Conservation (phyloP, 2,329 filamentous ascomycete species). For the Aspergillus pseudonomiae region DNA sequence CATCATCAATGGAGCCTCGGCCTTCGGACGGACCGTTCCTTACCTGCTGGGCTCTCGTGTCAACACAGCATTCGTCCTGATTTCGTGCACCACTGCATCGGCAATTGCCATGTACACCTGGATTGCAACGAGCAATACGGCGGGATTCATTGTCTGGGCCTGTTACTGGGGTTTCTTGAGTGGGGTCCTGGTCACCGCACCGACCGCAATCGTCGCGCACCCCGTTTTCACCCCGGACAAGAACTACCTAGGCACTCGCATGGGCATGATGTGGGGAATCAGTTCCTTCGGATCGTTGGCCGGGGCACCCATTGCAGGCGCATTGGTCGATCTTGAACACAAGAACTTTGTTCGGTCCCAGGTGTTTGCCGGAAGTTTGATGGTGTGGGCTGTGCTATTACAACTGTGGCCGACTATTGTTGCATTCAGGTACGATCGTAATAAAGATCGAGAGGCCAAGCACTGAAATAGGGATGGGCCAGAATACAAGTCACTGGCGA, state of each 20-base stretch:
- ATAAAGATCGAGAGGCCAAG: background rate
- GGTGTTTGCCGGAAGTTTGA: conserved; percentile 37
- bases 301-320: conserved; percentile 36
- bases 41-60: conserved; percentile 43
- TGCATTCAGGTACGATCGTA: conserved; percentile 26
- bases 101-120: conserved; percentile 38
- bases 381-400: conserved; percentile 31
- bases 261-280: conserved; percentile 41
- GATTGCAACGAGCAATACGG: conserved; percentile 26
- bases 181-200: conserved; percentile 34
- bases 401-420: conserved; percentile 32
- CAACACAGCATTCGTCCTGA: conserved; percentile 29
- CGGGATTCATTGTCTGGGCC: conserved; percentile 35
- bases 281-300: conserved; percentile 35
- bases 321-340: conserved; percentile 31
- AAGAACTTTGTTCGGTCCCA: conserved; percentile 33
- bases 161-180: conserved; percentile 37
- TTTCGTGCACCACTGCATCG: conserved; percentile 24
- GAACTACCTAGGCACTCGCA: conserved; percentile 32
- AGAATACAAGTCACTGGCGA: too few species aligned
- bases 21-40: conserved; percentile 54
- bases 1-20: conserved; percentile 55
- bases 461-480: too few species aligned
- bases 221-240: conserved; percentile 30
- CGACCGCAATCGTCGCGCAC: conserved; percentile 34